Evolutionary conservation across 2,329 filamentous ascomycete species (phyloP).

Genomic region (Zymoseptoria tritici): DNA sequence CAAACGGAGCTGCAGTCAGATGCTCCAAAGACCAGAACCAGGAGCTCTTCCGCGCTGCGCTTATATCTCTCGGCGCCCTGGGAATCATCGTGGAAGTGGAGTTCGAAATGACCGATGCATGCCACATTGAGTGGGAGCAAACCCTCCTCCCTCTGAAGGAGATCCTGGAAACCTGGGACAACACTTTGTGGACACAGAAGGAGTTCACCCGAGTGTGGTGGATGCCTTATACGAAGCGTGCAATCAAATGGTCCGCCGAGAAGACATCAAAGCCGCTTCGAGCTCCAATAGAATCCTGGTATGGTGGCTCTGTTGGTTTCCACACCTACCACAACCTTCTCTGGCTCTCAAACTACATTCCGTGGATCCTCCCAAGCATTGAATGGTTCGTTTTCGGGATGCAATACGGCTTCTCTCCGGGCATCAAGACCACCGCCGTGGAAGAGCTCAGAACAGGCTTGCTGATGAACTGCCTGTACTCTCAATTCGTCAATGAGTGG

Average conservation of each 20-base stretch:
- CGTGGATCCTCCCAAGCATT: constrained; percentile 73
- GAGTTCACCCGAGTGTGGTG: constrained; percentile 97
- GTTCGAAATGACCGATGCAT: constrained; percentile 69
- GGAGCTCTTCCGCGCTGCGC: constrained; percentile 78
- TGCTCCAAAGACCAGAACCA: constrained; percentile 62
- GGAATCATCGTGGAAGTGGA: constrained; percentile 89
- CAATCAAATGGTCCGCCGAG: constrained; percentile 83
- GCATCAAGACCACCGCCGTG: constrained; percentile 61
- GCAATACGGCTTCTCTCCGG: constrained; percentile 85
- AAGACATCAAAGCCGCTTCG: constrained; percentile 58
- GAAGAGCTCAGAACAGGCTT: constrained; percentile 74
- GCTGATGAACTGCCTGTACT: constrained; percentile 95
- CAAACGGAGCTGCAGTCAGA: constrained; percentile 64
- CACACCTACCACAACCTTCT: constrained; percentile 89
- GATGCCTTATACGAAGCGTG: constrained; percentile 85
- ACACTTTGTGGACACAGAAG: constrained; percentile 68
- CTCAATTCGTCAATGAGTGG: constrained; percentile 99
- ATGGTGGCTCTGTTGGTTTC: constrained; percentile 74
- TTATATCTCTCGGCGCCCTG: constrained; percentile 80
- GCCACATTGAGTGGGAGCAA: constrained; percentile 82
- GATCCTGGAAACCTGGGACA: constrained; percentile 65
- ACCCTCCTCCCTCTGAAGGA: constrained; percentile 62
- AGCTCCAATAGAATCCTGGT: constrained; percentile 62
- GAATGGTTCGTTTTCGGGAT: constrained; percentile 97
- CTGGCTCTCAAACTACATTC: constrained; percentile 68